Evolutionary conservation across 345 rosid species (phyloP).

Genomic region (Pistacia vera): DNA sequence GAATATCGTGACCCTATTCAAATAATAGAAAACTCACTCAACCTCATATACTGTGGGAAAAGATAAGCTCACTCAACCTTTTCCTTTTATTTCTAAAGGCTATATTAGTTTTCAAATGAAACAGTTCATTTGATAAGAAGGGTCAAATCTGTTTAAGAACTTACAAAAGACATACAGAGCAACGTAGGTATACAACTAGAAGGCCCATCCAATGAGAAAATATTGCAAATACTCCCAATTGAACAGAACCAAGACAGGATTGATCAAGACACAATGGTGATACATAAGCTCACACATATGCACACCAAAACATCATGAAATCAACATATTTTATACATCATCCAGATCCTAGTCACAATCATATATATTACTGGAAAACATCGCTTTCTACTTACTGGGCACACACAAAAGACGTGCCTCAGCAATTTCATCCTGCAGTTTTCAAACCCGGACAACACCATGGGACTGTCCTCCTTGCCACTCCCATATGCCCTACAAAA

Average conservation of each 20-base stretch:
- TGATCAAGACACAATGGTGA: neutral
- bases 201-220: neutral
- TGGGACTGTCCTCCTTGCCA: conserved; percentile 94
- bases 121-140: neutral
- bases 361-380: neutral
- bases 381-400: conserved; percentile 60
- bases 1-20: conserved; percentile 91
- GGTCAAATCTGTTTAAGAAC: neutral
- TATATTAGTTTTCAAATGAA: neutral
- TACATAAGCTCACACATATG: no score
- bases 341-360: neutral
- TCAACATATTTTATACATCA: neutral
- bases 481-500: conserved; percentile 85
- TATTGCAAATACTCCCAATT: neutral
- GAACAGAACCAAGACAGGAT: neutral
- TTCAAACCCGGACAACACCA: conserved; percentile 88
- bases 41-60: neutral
- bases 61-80: neutral
- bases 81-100: neutral
- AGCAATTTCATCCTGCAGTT: conserved; percentile 79
- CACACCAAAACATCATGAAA: neutral
- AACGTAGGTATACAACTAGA: neutral
- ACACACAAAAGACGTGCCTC: conserved; percentile 96
- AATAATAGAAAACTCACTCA: neutral
- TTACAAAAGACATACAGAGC: neutral